Evolutionary conservation across 192 early-diverging fungal species (phyloP), one percentile per base, ranked within the genome.

Genomic region (Pecoramyces ruminantium): DNA sequence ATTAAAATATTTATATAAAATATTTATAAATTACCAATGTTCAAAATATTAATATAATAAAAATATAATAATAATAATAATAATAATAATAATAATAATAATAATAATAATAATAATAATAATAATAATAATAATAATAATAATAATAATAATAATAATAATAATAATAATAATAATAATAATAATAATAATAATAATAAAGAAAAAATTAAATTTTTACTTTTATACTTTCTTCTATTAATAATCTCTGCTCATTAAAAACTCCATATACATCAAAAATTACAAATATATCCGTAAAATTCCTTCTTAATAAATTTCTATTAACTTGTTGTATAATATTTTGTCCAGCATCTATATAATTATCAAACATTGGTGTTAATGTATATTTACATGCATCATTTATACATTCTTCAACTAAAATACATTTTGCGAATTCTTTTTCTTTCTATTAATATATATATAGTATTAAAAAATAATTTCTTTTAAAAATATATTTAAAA

Each of bases 361-460:
- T 83, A 27, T 88, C 88, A 0, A 91, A 78, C 14, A 91, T 84
- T 0, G 86, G 79, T 6, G 84, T 79, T 78, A 93, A 87, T 0
- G 88, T 85, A 12, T 80, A 82, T 58, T 85, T 82, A 79, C 90
- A 90, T 15, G 84, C 85, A 14, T 85, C 80, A 9, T 82, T 79
- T 13, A 87, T 84, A 77, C 87, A 83, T 17, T 82, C 81, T 78
- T 92, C 92, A 3, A 92, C 84, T 29, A 95, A 83, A 4, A 93
- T 85, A 34, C 88, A 89, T 29, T 83, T 82, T 0, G 88, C 87
- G 30, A 93, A 82, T 17, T 90, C 88, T 80, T 88, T 86, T 84
- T 94, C 93, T 25, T 88, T 86, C 89, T 94, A 82, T 51, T 13
- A n/a, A n/a, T n/a, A n/a, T n/a, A n/a, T n/a, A n/a, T n/a, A n/a